phyloP scores from a whole-genome alignment of 371 early-diverging fungal species.

The Conidiobolus incongruus region DNA sequence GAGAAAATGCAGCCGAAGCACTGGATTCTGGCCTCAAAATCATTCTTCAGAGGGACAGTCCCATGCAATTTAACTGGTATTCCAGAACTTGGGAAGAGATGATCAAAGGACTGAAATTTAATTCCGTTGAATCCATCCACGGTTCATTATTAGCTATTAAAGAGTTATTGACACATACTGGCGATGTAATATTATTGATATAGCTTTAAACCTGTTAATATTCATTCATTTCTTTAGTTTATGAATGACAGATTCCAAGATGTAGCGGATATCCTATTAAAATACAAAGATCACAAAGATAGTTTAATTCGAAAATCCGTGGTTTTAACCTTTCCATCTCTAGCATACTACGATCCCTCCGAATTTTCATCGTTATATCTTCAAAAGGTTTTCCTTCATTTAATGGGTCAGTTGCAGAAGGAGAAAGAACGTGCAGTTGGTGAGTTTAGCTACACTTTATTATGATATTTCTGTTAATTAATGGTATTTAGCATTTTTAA shows the following conservation, averaged over 20 bases:
- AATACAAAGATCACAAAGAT: slow-evolving; percentile 64
- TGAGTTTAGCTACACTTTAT: slow-evolving; percentile 7
- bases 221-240: too few species aligned
- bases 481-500: slow-evolving; percentile 35
- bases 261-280: slow-evolving; percentile 51
- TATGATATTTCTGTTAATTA: neutral
- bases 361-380: slow-evolving; percentile 57
- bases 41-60: slow-evolving; percentile 58
- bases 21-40: slow-evolving; percentile 64
- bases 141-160: slow-evolving; percentile 65
- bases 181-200: too few species aligned
- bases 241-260: slow-evolving; percentile 63
- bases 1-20: slow-evolving; percentile 73
- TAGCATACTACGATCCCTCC: slow-evolving; percentile 62
- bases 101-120: slow-evolving; percentile 43
- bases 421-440: slow-evolving; percentile 52
- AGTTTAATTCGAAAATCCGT: slow-evolving; percentile 61
- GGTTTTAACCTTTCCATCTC: slow-evolving; percentile 52
- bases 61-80: slow-evolving; percentile 43
- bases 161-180: too few species aligned
- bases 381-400: slow-evolving; percentile 43
- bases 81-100: slow-evolving; percentile 63
- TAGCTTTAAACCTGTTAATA: too few species aligned
- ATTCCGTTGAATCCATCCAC: slow-evolving; percentile 64
- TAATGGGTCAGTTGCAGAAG: slow-evolving; percentile 48